phyloP scores from a whole-genome alignment of 2,329 filamentous ascomycete genomes.

The Trichoderma guizhouense region DNA sequence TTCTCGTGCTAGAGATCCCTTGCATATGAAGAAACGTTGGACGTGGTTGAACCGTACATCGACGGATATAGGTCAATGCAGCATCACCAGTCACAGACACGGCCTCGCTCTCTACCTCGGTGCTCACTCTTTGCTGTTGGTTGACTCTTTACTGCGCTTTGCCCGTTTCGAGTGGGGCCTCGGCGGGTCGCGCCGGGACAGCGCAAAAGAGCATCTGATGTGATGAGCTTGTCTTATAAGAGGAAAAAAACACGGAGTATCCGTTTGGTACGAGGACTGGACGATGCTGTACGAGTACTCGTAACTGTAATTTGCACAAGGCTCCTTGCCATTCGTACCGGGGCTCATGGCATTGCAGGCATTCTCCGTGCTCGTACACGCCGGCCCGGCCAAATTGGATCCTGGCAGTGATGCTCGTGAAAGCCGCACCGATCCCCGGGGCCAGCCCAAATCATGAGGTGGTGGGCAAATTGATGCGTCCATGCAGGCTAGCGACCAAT shows the following conservation, averaged over 20 bases:
- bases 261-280: not conserved
- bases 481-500: not conserved
- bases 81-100: not conserved
- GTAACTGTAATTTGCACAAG: not conserved
- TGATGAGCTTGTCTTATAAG: not conserved
- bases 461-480: not conserved
- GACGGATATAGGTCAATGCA: not conserved
- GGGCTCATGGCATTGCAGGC: not conserved
- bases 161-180: not conserved
- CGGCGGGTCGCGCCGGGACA: slow-evolving; percentile 12
- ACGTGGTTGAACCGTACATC: not conserved
- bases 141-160: not conserved
- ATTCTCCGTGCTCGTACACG: not conserved
- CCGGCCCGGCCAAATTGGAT: not conserved
- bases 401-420: not conserved
- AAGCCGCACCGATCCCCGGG: not conserved
- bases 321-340: not conserved
- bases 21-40: not conserved
- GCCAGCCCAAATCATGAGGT: not conserved
- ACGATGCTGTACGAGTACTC: not conserved
- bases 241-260: not conserved
- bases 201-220: slow-evolving; percentile 7
- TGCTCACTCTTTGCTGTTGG: not conserved
- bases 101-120: not conserved
- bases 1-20: not conserved